Conservation (phyloP, 164 flowering plant genomes). For the Annona cherimola region DNA sequence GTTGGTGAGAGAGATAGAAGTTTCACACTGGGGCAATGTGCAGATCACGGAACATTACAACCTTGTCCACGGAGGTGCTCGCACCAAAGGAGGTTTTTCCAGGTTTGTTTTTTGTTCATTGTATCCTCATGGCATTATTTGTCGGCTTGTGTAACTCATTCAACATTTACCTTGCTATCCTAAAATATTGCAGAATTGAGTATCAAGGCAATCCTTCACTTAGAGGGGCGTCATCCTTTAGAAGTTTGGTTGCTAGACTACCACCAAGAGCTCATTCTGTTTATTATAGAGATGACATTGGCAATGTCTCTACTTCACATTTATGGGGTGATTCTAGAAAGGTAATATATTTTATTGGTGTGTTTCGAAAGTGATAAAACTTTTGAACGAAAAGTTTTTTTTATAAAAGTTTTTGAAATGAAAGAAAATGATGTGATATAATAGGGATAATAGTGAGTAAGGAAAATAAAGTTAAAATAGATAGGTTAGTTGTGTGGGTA, state of each 20-base stretch:
- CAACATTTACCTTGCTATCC: background rate
- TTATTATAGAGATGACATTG: constrained; percentile 91
- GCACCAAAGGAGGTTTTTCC: constrained; percentile 79
- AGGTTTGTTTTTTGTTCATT: constrained; percentile 39
- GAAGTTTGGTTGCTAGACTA: constrained; percentile 62
- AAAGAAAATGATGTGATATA: too few species aligned
- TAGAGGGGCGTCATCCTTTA: constrained; percentile 78
- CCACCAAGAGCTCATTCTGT: constrained; percentile 95
- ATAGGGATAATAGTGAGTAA: too few species aligned
- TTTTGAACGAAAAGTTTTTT: too few species aligned
- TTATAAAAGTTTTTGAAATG: too few species aligned
- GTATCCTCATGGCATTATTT: background rate
- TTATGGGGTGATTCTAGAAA: constrained; percentile 65
- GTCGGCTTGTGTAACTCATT: background rate
- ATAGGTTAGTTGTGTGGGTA: too few species aligned
- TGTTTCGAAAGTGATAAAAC: too few species aligned
- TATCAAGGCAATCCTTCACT: constrained; percentile 62
- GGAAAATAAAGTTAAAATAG: too few species aligned
- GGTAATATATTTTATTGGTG: constrained; percentile 32
- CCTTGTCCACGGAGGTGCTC: constrained; percentile 81
- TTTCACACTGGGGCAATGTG: constrained; percentile 96
- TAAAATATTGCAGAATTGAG: constrained; percentile 57
- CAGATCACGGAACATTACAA: constrained; percentile 84
- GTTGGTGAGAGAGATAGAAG: constrained; percentile 79
- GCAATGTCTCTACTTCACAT: constrained; percentile 91